Conservation (phyloP, 1,284 basidiomycete species). For the Trametes versicolor region DNA sequence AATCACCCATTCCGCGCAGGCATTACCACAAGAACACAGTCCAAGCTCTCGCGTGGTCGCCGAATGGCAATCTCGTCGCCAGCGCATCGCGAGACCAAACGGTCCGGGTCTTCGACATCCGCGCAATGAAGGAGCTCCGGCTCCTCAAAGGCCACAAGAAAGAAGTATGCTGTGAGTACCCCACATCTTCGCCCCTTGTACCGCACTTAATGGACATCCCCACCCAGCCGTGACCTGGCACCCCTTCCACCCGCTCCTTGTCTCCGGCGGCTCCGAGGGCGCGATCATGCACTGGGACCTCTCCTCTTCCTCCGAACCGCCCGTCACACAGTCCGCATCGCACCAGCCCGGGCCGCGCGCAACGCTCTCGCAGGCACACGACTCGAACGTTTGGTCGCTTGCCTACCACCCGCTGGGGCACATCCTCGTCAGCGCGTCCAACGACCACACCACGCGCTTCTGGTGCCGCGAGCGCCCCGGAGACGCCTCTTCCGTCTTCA, state of each 20-base stretch:
- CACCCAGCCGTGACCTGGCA: slow-evolving; percentile 90
- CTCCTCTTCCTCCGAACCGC: slow-evolving; percentile 47
- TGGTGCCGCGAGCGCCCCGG: slow-evolving; percentile 92
- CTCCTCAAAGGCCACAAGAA: slow-evolving; percentile 95
- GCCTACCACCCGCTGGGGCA: slow-evolving; percentile 97
- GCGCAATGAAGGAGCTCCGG: slow-evolving; percentile 95
- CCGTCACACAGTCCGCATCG: slow-evolving; percentile 45
- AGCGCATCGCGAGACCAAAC: slow-evolving; percentile 95
- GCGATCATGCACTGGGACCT: slow-evolving; percentile 95
- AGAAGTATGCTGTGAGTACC: slow-evolving; percentile 88
- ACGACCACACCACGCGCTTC: slow-evolving; percentile 98
- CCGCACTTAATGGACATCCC: neutral
- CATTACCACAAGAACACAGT: slow-evolving; percentile 98
- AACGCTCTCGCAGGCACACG: slow-evolving; percentile 91
- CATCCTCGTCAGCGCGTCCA: slow-evolving; percentile 90
- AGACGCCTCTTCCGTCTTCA: slow-evolving; percentile 74
- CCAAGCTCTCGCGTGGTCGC: slow-evolving; percentile 92
- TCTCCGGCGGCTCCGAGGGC: slow-evolving; percentile 94
- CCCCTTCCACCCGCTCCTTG: slow-evolving; percentile 91
- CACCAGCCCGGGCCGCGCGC: slow-evolving; percentile 71
- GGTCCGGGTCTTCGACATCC: slow-evolving; percentile 97
- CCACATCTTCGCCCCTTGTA: neutral
- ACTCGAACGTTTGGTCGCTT: slow-evolving; percentile 96
- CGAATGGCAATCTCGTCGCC: slow-evolving; percentile 92
- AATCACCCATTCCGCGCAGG: slow-evolving; percentile 50